phyloP scores from a whole-genome alignment of 1,284 basidiomycete species.

The Cryptococcus maquisensis region DNA sequence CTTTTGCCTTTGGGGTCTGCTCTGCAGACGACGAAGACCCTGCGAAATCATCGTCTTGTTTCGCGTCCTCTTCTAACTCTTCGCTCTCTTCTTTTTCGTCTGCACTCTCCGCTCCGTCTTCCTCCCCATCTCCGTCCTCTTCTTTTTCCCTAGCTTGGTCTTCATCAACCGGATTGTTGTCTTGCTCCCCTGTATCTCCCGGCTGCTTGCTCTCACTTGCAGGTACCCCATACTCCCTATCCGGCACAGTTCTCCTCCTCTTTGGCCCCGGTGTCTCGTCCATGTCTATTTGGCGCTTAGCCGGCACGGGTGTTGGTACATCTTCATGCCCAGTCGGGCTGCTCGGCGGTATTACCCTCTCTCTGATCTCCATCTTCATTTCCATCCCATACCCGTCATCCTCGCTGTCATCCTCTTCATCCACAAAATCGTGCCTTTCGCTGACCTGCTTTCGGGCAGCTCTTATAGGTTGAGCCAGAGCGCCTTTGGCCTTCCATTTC shows the following conservation, averaged over 20 bases:
- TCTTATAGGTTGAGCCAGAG: too few species aligned
- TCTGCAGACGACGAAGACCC: background rate
- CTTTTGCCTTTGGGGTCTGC: background rate
- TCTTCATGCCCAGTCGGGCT: background rate
- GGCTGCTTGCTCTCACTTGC: background rate
- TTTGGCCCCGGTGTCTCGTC: background rate
- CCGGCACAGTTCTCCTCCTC: background rate
- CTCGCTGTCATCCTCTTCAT: background rate
- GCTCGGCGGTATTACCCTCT: background rate
- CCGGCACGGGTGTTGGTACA: background rate
- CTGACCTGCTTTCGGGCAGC: background rate
- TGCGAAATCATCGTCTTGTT: background rate
- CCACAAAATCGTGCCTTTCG: background rate
- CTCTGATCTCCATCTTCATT: background rate
- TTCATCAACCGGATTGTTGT: background rate
- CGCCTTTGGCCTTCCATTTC: too few species aligned
- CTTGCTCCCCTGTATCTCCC: background rate
- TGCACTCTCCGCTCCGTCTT: conserved; percentile 11
- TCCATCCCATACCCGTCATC: background rate
- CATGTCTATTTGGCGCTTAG: background rate
- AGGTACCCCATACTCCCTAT: background rate
- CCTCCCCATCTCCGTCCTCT: conserved; percentile 2
- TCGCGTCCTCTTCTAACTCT: background rate
- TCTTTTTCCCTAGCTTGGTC: background rate
- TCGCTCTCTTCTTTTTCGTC: background rate